Conservation (phyloP, 768 basidiomycete genomes). For the Tylopilus balloui region DNA sequence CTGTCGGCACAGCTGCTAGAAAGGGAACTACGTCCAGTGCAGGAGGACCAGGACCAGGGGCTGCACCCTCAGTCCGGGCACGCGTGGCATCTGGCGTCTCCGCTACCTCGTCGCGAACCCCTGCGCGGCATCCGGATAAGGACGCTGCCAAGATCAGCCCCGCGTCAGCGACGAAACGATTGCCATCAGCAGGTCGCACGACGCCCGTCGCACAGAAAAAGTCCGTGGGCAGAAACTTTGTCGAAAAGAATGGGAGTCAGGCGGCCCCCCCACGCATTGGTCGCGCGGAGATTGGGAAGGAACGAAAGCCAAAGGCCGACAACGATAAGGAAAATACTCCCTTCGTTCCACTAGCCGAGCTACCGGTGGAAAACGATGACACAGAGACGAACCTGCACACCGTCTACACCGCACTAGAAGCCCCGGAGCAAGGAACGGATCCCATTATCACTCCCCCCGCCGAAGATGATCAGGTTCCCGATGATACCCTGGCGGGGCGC, state of each 20-base stretch:
- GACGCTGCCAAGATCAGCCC: slow-evolving; percentile 24
- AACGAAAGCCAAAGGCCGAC: slow-evolving; percentile 37
- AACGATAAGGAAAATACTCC: slow-evolving; percentile 17
- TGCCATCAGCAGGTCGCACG: slow-evolving; percentile 21
- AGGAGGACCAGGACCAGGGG: slow-evolving; percentile 9
- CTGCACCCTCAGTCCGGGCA: slow-evolving; percentile 1
- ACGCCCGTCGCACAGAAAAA: slow-evolving; percentile 21
- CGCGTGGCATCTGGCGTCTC: slow-evolving; percentile 30
- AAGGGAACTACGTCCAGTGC: slow-evolving; percentile 6
- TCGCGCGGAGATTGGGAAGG: slow-evolving; percentile 19
- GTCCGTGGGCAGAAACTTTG: slow-evolving; percentile 11
- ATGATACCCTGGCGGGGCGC: slow-evolving; percentile 20
- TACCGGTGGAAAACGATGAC: slow-evolving; percentile 37
- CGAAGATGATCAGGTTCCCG: slow-evolving; percentile 16
- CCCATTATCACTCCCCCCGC: slow-evolving; percentile 7
- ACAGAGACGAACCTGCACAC: slow-evolving; percentile 22
- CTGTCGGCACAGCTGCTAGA: slow-evolving; percentile 26
- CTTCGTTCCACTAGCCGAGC: slow-evolving; percentile 26
- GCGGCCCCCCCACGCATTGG: slow-evolving; percentile 15
- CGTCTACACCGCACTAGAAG: slow-evolving; percentile 21
- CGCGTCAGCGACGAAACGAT: slow-evolving; percentile 15
- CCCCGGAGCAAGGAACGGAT: slow-evolving; percentile 6
- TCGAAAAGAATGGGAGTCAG: slow-evolving; percentile 13
- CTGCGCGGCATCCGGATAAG: slow-evolving; percentile 23
- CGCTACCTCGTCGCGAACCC: slow-evolving; percentile 21